Evolutionary conservation across 2,329 filamentous ascomycete species (phyloP).

Genomic region (Thelonectria rubi): DNA sequence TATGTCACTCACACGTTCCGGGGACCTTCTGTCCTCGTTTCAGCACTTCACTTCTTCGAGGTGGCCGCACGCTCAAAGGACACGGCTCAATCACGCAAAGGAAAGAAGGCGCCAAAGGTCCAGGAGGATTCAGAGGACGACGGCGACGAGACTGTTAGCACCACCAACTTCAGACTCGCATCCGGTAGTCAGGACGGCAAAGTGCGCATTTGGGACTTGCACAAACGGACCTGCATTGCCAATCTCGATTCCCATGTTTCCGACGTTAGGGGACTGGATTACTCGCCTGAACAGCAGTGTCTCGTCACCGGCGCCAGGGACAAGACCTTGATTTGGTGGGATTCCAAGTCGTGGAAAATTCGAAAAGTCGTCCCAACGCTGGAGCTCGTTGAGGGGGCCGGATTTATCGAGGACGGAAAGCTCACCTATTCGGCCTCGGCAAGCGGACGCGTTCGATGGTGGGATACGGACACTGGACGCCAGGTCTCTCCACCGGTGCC

Average conservation of each 20-base stretch:
- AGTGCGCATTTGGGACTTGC: constrained; percentile 88
- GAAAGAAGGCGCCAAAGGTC: constrained; percentile 46
- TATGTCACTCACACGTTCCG: constrained; percentile 96
- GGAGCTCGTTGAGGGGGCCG: constrained; percentile 85
- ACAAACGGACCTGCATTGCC: constrained; percentile 80
- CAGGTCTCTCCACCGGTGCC: constrained; percentile 82
- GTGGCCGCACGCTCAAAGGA: constrained; percentile 59
- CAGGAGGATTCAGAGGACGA: constrained; percentile 52
- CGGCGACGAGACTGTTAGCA: constrained; percentile 52
- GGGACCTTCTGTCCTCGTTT: constrained; percentile 89
- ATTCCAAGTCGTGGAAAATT: constrained; percentile 84
- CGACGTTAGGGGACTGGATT: constrained; percentile 88
- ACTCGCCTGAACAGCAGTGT: constrained; percentile 75
- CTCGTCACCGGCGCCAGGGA: constrained; percentile 89
- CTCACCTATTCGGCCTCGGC: constrained; percentile 87
- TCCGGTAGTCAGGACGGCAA: constrained; percentile 96
- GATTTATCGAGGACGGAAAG: constrained; percentile 76
- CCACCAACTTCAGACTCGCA: constrained; percentile 77
- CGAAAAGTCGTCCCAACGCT: constrained; percentile 83
- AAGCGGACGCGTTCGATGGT: constrained; percentile 83
- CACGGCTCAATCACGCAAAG: constrained; percentile 39
- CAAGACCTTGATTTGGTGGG: constrained; percentile 94
- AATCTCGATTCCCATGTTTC: constrained; percentile 93
- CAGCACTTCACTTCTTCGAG: constrained; percentile 91
- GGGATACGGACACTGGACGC: constrained; percentile 78